phyloP scores from a whole-genome alignment of 164 flowering plant species.

The Vitis cinerea region DNA sequence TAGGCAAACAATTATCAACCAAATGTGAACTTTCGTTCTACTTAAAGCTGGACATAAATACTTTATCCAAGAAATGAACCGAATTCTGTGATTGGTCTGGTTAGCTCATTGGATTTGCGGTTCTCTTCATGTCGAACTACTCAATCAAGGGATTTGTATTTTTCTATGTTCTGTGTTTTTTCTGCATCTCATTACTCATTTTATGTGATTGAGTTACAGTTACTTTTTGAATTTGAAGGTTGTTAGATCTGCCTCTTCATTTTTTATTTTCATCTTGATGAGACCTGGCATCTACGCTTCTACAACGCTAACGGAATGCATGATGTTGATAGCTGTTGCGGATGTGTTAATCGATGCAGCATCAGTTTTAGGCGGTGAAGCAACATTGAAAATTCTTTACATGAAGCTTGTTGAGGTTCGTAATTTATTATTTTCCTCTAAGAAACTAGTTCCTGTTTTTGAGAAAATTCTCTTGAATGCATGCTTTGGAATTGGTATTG shows the following conservation, averaged over 20 bases:
- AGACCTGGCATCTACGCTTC: conserved; percentile 8
- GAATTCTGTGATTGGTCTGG: too few species aligned
- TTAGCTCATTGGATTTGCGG: too few species aligned
- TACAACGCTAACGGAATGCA: conserved; percentile 18
- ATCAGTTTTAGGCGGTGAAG: conserved; percentile 88
- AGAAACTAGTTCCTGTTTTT: too few species aligned
- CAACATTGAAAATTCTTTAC: conserved; percentile 76
- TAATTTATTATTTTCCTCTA: conserved; percentile 4
- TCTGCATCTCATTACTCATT: background rate
- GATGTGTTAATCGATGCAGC: conserved; percentile 93
- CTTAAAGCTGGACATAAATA: too few species aligned
- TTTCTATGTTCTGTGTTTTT: background rate
- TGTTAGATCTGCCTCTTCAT: conserved; percentile 2
- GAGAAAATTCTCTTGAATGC: too few species aligned
- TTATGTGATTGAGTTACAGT: conserved; percentile 4
- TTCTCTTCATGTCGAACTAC: background rate
- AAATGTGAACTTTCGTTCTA: too few species aligned
- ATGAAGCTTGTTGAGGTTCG: conserved; percentile 86
- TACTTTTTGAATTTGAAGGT: conserved; percentile 5
- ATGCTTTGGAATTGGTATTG: too few species aligned
- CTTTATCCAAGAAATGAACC: too few species aligned
- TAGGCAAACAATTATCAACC: too few species aligned
- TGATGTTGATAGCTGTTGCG: conserved; percentile 73
- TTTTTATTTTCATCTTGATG: conserved; percentile 6
- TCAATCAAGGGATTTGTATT: background rate